Evolutionary conservation across 345 rosid species (phyloP).

Genomic region (Lenwebbia sp.): DNA sequence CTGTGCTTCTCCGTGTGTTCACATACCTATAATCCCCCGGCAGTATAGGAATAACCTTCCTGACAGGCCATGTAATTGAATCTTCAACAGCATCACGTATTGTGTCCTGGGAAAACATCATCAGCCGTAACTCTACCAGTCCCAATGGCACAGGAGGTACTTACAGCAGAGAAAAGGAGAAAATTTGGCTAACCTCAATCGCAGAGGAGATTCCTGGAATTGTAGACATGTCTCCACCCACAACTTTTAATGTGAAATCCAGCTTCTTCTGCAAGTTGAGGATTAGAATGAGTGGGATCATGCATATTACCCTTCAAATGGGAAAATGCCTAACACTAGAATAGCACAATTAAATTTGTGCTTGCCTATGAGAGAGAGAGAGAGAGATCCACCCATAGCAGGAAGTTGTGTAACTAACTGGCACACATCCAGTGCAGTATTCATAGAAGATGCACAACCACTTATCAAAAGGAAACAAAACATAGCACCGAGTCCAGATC

Average conservation of each 20-base stretch:
- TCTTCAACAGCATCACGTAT: constrained; percentile 92
- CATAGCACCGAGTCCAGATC: background rate
- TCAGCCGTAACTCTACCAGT: background rate
- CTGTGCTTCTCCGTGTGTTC: background rate
- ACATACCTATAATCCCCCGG: constrained; percentile 96
- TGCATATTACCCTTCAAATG: background rate
- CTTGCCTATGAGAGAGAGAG: background rate
- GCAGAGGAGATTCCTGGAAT: constrained; percentile 86
- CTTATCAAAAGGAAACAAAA: background rate
- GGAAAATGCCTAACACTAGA: background rate
- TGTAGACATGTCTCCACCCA: constrained; percentile 91
- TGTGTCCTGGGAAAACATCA: constrained; percentile 43
- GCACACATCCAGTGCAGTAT: background rate
- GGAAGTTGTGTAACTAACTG: background rate
- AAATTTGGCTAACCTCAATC: constrained; percentile 61
- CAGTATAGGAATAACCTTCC: constrained; percentile 91
- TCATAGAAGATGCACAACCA: background rate
- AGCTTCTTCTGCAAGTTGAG: constrained; percentile 71
- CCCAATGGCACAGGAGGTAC: background rate
- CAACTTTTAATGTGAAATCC: constrained; percentile 81
- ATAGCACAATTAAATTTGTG: background rate
- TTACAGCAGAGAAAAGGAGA: background rate
- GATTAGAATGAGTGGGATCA: background rate
- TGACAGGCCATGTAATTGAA: constrained; percentile 95
- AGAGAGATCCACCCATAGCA: background rate